Base-by-base conservation (phyloP, 2,329 filamentous ascomycete genomes). In the Stagonosporopsis cucurbitacearum region DNA sequence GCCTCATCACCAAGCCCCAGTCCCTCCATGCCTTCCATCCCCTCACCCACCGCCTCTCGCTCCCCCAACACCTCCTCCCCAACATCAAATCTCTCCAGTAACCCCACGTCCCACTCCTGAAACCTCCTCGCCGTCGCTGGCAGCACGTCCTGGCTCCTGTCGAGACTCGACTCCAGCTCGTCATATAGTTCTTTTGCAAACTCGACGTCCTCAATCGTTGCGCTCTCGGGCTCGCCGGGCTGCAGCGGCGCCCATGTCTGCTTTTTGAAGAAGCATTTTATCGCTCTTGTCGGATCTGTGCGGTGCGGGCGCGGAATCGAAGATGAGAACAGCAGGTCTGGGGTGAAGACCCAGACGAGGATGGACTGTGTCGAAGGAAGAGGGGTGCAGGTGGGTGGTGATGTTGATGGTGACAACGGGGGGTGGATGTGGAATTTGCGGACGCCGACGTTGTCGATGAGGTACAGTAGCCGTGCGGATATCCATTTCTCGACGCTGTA, bases 61-160 rank as follows among this genome's bases (percentile, higher is more conserved):
- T 44, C 42, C 19, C 42, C 53, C 12, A 56, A 37, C 37, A 40
- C 23, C 47, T 56, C 53, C 39, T 56, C 47, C 8, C 53, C 60
- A 11, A 61, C 59, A 54, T 78, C 73, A 74, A 83, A 87, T 56
- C 82, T 77, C 59, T 82, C 80, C 56, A 91, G 67, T 17, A 91
- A 69, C 2, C 86, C 87, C 5, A 91, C 86, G 23, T 81, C 81
- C 88, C 88, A 92, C n/a, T 82, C 83, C 67, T 84, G 80, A 62
- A 90, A 89, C 25, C 65, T 75, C 52, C 85, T 79, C 56, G 88
- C 84, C 8, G 77, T 77, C 0, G 62, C 68, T 1, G 88, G 88
- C 8, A 91, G 69, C 15, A 86, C 67, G 3, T 58, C 37, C 32
- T 80, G 84, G 60, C 82, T 86, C 7, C 66, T 67, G 11, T 76